Base-by-base conservation (phyloP, 23 red algal species). In the Gracilaria gracilis region DNA sequence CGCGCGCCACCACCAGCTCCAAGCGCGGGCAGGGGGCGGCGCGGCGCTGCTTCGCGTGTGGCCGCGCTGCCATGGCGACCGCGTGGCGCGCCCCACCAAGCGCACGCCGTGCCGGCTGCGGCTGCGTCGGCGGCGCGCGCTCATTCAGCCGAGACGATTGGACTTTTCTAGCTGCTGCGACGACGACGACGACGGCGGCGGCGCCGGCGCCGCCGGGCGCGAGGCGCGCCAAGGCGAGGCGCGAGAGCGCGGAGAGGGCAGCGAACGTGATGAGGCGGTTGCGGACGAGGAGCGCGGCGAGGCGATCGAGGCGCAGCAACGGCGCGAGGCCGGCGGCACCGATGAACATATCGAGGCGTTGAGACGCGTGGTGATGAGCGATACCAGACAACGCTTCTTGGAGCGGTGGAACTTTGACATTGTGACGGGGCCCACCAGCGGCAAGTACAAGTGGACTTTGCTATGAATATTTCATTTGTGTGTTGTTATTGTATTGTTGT, bases 351-450 rank as follows among this genome's bases (percentile, higher is more conserved):
- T 77, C 0, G 72, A 77, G 9, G 25, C 20, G 72, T 42, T 77
- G 72, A 1, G 72, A 23, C 40, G 40, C 40, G 40, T 11, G 8
- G 46, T 77, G 40, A 77, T 77, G 72, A 9, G 42, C n/a, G 72
- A 50, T 27, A 28, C 72, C 7, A 48, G 72, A 50, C 72, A 51
- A 50, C 72, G 72, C 40, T 77, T 77, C 20, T 42, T 77, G 72
- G 39, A 50, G n/a, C 5, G 40, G 21, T 77, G 72, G 72, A 77
- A 77, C 72, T 77, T 77, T 50, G 72, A 77, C 25, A 77, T 77
- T 51, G 38, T 28, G 40, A 19, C 39, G 12, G 72, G 72, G 21
- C 14, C 72, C 12, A 48, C 27, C 40, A 23, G 4, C 23, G 72
- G 72, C 11, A 24, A 25, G 21, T 77, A 24, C 39, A 1, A 77